phyloP scores from a whole-genome alignment of 345 rosid genomes.

The Eucalyptus sideroxylon region DNA sequence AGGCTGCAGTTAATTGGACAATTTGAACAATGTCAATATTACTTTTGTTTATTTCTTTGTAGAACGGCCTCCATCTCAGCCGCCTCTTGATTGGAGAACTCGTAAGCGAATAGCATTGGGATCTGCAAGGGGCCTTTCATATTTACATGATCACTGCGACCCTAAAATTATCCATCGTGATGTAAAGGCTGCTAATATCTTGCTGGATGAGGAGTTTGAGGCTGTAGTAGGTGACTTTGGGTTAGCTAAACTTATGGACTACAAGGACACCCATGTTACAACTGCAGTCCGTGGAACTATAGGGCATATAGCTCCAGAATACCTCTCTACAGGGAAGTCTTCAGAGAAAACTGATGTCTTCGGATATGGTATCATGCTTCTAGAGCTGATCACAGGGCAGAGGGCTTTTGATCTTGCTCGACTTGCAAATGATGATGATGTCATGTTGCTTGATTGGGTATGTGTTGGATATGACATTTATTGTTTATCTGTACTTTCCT shows the following conservation, averaged over 20 bases:
- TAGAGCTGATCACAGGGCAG: constrained; percentile 92
- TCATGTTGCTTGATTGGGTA: constrained; percentile 99
- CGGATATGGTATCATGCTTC: constrained; percentile 95
- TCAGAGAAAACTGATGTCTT: constrained; percentile 98
- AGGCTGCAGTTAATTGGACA: background rate
- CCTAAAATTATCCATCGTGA: constrained; percentile 98
- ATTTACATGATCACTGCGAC: constrained; percentile 96
- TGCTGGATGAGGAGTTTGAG: constrained; percentile 92
- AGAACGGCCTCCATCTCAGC: constrained; percentile 82
- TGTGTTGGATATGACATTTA: background rate
- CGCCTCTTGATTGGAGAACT: constrained; percentile 88
- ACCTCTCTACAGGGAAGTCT: constrained; percentile 91
- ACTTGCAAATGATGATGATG: constrained; percentile 92
- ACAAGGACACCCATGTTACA: constrained; percentile 96
- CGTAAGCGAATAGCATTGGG: constrained; percentile 85
- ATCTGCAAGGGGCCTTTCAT: constrained; percentile 90
- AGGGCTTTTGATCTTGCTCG: constrained; percentile 98
- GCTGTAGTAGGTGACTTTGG: constrained; percentile 99
- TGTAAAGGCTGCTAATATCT: constrained; percentile 94
- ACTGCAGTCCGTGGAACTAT: constrained; percentile 97
- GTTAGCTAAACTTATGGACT: constrained; percentile 93
- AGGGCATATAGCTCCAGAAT: constrained; percentile 96
- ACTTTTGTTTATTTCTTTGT: background rate
- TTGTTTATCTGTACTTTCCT: background rate
- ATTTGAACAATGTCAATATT: background rate